These are phyloP conservation scores for Silybum marianum DNA, from an alignment of 129 eudicot species.

Conservation along the genomic window DNA sequence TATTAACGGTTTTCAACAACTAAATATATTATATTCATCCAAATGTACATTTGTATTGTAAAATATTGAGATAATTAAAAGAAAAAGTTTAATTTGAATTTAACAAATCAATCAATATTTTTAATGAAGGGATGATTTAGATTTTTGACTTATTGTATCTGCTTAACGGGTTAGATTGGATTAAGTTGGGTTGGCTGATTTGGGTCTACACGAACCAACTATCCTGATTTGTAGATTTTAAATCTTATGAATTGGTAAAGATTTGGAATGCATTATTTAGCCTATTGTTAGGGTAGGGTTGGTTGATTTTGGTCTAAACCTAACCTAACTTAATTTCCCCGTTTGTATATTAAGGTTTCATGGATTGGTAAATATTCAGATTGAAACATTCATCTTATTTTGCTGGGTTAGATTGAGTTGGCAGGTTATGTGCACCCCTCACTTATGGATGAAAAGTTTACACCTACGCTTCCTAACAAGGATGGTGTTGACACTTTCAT, in stretches of 20 bases:
- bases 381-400: background rate
- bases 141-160: no score
- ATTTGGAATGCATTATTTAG: background rate
- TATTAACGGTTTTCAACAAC: no score
- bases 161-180: background rate
- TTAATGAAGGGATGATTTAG: no score
- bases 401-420: background rate
- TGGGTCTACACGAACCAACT: background rate
- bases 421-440: background rate
- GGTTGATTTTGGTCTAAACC: background rate
- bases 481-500: no score
- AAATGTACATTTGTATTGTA: no score
- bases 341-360: background rate
- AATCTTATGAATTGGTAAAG: background rate
- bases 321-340: background rate
- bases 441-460: no score
- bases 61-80: no score
- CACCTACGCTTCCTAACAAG: no score
- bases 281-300: background rate
- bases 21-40: no score
- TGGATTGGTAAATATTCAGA: background rate
- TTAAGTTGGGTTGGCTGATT: background rate
- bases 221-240: background rate
- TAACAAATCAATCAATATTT: no score
- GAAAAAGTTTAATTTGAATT: no score